Percentiles rank a stretch among this genome's conserved stretches.
These are phyloP conservation scores for Epichloe gansuensis DNA, from an alignment of 2,329 filamentous ascomycete genomes.

Conservation along the genomic window DNA sequence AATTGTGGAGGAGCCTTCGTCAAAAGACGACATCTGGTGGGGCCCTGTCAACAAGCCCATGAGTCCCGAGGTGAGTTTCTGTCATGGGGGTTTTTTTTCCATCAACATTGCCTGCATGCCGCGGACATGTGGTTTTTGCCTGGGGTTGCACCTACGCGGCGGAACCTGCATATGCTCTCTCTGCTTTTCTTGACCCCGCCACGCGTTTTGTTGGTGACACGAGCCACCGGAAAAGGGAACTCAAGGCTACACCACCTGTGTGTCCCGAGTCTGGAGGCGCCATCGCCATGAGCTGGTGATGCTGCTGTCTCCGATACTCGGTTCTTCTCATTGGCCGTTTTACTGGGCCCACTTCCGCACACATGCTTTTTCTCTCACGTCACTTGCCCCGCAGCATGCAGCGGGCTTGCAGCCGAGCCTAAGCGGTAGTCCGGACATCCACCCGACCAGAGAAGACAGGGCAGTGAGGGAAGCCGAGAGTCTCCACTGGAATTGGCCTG, in stretches of 20 bases:
- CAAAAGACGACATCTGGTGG: slow-evolving; percentile 95
- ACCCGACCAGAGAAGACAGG: too few relatives aligned
- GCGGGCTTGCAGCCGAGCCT: slow-evolving; percentile 8
- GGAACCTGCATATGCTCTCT: not conserved
- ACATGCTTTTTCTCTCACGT: slow-evolving; percentile 1
- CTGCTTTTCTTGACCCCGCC: not conserved
- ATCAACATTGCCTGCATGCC: not conserved
- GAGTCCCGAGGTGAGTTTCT: slow-evolving; percentile 68
- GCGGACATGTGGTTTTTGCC: not conserved
- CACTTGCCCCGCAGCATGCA: not conserved
- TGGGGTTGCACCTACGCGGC: not conserved
- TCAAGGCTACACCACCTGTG: not conserved
- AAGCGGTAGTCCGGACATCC: slow-evolving; percentile 3
- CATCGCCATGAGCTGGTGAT: not conserved
- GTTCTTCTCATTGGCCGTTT: not conserved
- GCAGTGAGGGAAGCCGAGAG: too few relatives aligned
- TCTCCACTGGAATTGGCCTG: too few relatives aligned
- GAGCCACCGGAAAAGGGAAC: not conserved
- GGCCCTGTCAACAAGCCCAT: slow-evolving; percentile 99
- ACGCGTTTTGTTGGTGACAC: not conserved
- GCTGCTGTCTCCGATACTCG: not conserved
- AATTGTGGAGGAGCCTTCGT: slow-evolving; percentile 82
- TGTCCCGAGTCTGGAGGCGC: not conserved
- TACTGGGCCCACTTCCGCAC: not conserved
- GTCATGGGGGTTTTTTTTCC: not conserved